Base-by-base conservation (phyloP, 148 eudicot species). In the Silene latifolia region DNA sequence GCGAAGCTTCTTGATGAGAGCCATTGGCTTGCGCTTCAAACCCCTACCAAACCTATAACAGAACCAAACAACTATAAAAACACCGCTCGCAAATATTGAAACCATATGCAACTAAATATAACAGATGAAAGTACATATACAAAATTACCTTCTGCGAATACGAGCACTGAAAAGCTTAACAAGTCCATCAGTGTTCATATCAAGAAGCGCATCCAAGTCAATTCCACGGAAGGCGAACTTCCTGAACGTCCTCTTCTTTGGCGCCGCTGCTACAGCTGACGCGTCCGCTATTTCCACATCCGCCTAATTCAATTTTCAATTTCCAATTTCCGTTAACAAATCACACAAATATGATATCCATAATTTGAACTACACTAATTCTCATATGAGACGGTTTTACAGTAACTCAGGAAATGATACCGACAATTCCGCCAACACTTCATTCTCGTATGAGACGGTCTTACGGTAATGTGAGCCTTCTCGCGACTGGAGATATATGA, bases 161-260 rank as follows among this genome's bases (percentile, higher is more conserved):
- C 92, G 88, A 58, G 97, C 90, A 67, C 61, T 58, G 79, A 88
- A 87, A 67, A 88, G 94, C 86, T 88, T 88, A 51, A 88, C 94
- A 13, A 92, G 91, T 48, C 86, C 92, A 67, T 92, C 94, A 25
- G 97, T 88, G 56, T 87, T 75, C 87, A 88, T 84, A 44, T 90
- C 94, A 20, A 92, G 97, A 6, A 92, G 78, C 17, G 92, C 86
- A 81, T 92, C 97, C 23, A 92, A 83, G 77, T 89, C 97, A 9
- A 92, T 91, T 13, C 94, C 92, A 60, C 94, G 71, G 88, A 81
- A 92, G 39, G 89, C 87, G 74, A 92, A 92, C 88, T 89, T 92
- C 94, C 91, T 89, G 73, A 92, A 92, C 63, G 97, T 89, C 72
- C 94, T 92, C 92, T 88, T 92, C 94, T 86, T 92, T 9, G 94